Conservation (phyloP, 495 filamentous ascomycete genomes). For the Penicillium soppii region DNA sequence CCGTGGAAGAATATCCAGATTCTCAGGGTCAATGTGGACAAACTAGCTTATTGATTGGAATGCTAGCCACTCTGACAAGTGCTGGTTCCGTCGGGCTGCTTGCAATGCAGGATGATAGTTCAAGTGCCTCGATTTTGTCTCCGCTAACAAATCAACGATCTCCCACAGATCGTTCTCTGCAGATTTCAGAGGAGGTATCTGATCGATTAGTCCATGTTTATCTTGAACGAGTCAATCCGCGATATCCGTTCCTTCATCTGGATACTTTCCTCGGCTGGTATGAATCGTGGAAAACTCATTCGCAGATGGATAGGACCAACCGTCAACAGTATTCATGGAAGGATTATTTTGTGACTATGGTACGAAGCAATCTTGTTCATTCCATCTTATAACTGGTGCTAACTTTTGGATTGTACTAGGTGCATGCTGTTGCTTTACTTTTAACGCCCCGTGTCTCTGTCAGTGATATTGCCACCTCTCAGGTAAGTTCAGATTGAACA, state of each 20-base stretch:
- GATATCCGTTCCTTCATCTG: constrained; percentile 23
- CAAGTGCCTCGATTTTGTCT: background rate
- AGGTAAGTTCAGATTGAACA: constrained; percentile 2
- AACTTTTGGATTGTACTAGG: constrained; percentile 1
- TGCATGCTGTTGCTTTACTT: constrained; percentile 20
- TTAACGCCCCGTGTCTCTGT: constrained; percentile 18
- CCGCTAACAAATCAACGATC: background rate
- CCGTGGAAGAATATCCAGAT: background rate
- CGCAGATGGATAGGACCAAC: background rate
- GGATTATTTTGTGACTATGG: constrained; percentile 22
- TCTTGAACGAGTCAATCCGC: constrained; percentile 21
- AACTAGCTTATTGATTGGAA: constrained; percentile 6
- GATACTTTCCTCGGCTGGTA: constrained; percentile 21
- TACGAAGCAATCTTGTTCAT: background rate
- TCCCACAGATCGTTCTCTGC: background rate
- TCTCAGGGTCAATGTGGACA: constrained; percentile 5
- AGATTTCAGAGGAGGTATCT: background rate
- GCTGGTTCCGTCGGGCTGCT: background rate
- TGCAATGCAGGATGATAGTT: background rate
- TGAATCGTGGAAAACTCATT: constrained; percentile 12
- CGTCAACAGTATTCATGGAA: constrained; percentile 13
- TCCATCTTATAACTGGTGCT: background rate
- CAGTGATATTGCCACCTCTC: constrained; percentile 16
- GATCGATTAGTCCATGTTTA: constrained; percentile 16
- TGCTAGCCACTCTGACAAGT: constrained; percentile 10